Evolutionary conservation across 1,284 basidiomycete species (phyloP).

Genomic region (Ceratobasidium sp.): DNA sequence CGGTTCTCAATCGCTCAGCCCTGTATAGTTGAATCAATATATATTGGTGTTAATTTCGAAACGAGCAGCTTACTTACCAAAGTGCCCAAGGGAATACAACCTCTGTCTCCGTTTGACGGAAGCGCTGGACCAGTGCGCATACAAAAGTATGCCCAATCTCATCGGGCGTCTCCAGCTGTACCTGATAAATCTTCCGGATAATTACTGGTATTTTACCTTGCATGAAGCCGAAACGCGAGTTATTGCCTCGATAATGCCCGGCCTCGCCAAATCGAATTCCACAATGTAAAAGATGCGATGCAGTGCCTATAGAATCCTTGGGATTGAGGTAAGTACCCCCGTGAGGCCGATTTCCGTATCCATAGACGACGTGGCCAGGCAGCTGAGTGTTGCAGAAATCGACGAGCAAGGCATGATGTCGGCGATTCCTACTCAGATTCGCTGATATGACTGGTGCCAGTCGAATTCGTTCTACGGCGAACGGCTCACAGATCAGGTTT

Average conservation of each 20-base stretch:
- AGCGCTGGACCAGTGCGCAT: neutral
- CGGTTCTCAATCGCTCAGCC: neutral
- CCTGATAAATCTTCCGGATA: neutral
- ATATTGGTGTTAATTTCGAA: too few relatives aligned
- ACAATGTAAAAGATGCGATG: neutral
- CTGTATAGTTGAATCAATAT: too few relatives aligned
- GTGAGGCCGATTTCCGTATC: too few relatives aligned
- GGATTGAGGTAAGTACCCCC: too few relatives aligned
- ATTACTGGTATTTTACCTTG: neutral
- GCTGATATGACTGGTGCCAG: too few relatives aligned
- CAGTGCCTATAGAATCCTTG: too few relatives aligned
- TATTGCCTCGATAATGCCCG: constrained; percentile 5
- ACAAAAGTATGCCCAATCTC: neutral
- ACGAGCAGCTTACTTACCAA: constrained; percentile 1
- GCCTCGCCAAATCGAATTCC: constrained; percentile 21
- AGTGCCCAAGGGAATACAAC: neutral
- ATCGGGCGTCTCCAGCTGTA: neutral
- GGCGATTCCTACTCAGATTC: too few relatives aligned
- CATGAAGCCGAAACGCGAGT: constrained; percentile 16
- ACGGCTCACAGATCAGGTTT: too few relatives aligned
- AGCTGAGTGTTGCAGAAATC: too few relatives aligned
- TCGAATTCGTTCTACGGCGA: too few relatives aligned
- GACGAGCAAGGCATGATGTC: too few relatives aligned
- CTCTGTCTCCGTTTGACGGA: neutral
- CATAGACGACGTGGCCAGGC: too few relatives aligned